A percentile compares a stretch with the other conserved stretches of the same genome.
Conservation (phyloP, 805 yeast species). For the Yamadazyma olivae region DNA sequence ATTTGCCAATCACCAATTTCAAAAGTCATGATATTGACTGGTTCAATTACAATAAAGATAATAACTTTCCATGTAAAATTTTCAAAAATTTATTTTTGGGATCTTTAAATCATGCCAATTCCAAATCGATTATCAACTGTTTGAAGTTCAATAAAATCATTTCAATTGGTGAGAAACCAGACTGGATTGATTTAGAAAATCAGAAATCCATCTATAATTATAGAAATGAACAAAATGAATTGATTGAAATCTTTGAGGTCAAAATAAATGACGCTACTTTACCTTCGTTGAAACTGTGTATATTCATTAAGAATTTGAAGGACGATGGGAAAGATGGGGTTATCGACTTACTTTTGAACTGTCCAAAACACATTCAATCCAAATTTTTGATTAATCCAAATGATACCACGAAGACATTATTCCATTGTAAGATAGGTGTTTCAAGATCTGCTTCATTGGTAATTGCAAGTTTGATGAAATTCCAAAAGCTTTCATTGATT, state of each 20-base stretch:
- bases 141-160: constrained; percentile 24
- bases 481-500: constrained; percentile 24
- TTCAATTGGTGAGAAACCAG: constrained; percentile 35
- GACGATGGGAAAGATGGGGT: constrained; percentile 40
- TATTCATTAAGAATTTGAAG: constrained; percentile 31
- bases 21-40: constrained; percentile 21
- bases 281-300: constrained; percentile 12
- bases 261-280: constrained; percentile 7
- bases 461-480: constrained; percentile 37
- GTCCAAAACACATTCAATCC: constrained; percentile 29
- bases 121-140: constrained; percentile 23
- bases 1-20: background rate
- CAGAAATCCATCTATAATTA: constrained; percentile 17
- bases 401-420: constrained; percentile 17
- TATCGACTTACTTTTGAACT: constrained; percentile 22
- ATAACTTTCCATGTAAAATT: constrained; percentile 35
- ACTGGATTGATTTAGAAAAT: constrained; percentile 20
- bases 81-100: constrained; percentile 29
- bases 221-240: constrained; percentile 14
- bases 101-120: constrained; percentile 31
- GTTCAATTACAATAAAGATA: constrained; percentile 28
- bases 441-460: constrained; percentile 41
- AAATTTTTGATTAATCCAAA: constrained; percentile 21
- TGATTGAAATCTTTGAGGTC: constrained; percentile 11
- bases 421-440: constrained; percentile 42